Base-by-base conservation (phyloP, 2,329 filamentous ascomycete genomes). In the Cryphonectria nitschkei region DNA sequence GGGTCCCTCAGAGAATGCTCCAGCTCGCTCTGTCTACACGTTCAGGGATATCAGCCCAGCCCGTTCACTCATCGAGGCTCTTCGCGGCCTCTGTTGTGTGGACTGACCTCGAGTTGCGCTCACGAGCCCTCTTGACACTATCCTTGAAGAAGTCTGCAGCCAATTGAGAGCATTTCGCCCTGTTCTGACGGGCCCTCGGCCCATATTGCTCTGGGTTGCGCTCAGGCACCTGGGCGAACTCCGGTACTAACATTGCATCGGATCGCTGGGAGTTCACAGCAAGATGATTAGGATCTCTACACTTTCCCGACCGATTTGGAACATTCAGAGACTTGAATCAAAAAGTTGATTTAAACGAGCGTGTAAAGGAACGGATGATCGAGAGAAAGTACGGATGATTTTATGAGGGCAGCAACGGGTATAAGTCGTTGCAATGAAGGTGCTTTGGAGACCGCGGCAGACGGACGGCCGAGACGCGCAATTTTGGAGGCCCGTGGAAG, bases 101-200 rank as follows among this genome's bases (percentile, higher is more conserved):
- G 39, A 70, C 65, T 69, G 80, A 92, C 90, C 90, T 87, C 78
- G 90, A 86, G 78, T 93, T 93, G 65, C 92, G 87, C 79, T 93
- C 92, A 75, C 90, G 86, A 70, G 92, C 92, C 75, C 92, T 87
- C 81, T 92, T 90, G 54, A 94, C 92, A 79, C 91, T 93, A 80
- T 93, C 91, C 77, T 92, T 91, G 85, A 94, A 94, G 82, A 93
- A 93, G 70, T 90, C 90, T 69, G 87, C 85, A 60, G 92, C 87
- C 76, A 82, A 73, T 46, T 79, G 78, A 22, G 77, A 76, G 72
- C 81, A 83, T 65, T 78, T 80, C 63, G 80, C 80, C 73, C 81
- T 78, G 69, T 83, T 83, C 52, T 81, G 80, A 37, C 80, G 77
- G 22, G 80, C 78, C 16, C 77, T 74, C 16, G 78, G 72, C 22